Evolutionary conservation across 2,329 filamentous ascomycete species (phyloP), one percentile per base, ranked within the genome.

Genomic region (Metarhizium album): DNA sequence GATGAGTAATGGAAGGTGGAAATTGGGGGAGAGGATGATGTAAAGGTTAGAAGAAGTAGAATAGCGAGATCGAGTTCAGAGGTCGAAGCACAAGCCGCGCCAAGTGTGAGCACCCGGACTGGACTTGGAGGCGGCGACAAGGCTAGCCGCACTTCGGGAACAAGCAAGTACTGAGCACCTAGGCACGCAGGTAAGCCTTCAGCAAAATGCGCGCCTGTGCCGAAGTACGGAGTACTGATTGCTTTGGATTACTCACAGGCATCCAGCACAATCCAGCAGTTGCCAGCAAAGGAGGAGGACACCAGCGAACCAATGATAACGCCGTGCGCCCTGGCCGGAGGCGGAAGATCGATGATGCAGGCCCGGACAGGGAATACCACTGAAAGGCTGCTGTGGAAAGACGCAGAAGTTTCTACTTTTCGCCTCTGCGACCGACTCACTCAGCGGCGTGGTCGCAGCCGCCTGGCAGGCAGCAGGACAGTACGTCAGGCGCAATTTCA

Each of bases 331-430:
- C 53, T 60, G 56, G 42, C 40, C 46, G 58, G 64, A 62, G 54
- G 50, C 67, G 67, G 67, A 69, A 64, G 51, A 70, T 67, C 56
- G 51, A 63, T 68, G 57, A 58, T 66, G 55, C 67, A 57, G 42
- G 33, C 16, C 23, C 20, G 37, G 42, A 50, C 31, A 37, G 11
- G 6, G 37, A 29, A 29, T 6, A 9, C 16, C 3, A 13, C 40
- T 23, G 22, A 9, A 29, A 5, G 40, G 20, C 16, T 8, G 16
- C 3, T 5, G 14, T 18, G 45, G 16, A 33, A 16, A 22, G 45
- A 13, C 24, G 18, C 6, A 35, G 62, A 65, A 65, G 56, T 57
- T 65, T 65, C 63, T 13, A 35, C 33, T 62, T 55, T 57, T 53
- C 52, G 48, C 55, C 65, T 65, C 62, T 55, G 63, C 55, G 31